A percentile compares a stretch with the other conserved stretches of the same genome.
These are phyloP conservation scores for Typha latifolia DNA, from an alignment of 176 grass and related monocot species.

Conservation along the genomic window DNA sequence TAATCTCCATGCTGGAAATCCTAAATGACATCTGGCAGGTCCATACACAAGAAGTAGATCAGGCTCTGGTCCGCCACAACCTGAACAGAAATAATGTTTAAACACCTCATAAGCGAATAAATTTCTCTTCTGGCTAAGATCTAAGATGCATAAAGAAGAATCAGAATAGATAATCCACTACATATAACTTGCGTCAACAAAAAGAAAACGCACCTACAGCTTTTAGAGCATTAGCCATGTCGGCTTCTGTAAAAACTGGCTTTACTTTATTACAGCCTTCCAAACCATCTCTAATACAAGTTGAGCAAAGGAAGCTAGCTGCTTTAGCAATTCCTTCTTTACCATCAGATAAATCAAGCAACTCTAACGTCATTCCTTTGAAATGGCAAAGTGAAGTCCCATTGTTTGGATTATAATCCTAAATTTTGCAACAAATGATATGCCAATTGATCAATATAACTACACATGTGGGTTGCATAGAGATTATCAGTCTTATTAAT, in stretches of 20 bases:
- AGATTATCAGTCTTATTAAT: not conserved
- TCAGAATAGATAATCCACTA: slow-evolving; percentile 16
- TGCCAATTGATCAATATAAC: slow-evolving; percentile 3
- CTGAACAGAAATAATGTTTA: slow-evolving; percentile 28
- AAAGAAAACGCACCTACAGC: slow-evolving; percentile 40
- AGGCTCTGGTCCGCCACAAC: slow-evolving; percentile 73
- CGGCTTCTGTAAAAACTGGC: slow-evolving; percentile 49
- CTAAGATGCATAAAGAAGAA: not conserved
- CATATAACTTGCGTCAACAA: slow-evolving; percentile 7
- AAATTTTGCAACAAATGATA: slow-evolving; percentile 24
- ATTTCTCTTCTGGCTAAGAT: not conserved
- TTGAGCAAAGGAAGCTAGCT: slow-evolving; percentile 65
- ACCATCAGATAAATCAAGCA: slow-evolving; percentile 69
- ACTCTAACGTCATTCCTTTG: slow-evolving; percentile 49
- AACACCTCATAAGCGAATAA: not conserved
- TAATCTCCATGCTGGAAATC: slow-evolving; percentile 93
- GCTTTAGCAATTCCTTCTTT: slow-evolving; percentile 83
- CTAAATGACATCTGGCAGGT: slow-evolving; percentile 78
- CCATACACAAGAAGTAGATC: slow-evolving; percentile 86
- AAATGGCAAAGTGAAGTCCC: slow-evolving; percentile 23
- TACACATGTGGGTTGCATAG: not conserved
- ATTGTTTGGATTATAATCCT: slow-evolving; percentile 44
- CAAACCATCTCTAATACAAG: slow-evolving; percentile 30
- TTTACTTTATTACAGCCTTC: slow-evolving; percentile 14
- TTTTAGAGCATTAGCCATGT: slow-evolving; percentile 58